Base-by-base conservation (phyloP, 176 grass and related monocot genomes). In the Cenchrus purpureus region DNA sequence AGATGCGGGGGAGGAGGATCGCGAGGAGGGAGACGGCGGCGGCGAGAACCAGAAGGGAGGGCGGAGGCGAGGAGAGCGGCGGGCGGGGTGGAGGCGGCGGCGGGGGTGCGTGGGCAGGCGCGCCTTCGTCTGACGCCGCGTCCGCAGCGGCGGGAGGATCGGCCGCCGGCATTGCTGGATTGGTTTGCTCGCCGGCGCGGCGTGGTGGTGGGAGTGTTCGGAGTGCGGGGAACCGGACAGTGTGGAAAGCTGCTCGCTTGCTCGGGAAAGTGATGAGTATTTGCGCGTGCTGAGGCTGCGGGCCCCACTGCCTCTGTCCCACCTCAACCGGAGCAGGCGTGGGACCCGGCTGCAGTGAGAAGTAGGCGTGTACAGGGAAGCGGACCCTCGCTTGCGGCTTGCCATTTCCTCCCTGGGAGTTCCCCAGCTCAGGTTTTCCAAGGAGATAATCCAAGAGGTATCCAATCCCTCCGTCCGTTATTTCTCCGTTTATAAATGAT, bases 21-120 rank as follows among this genome's bases (percentile, higher is more conserved):
- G 90, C 86, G 74, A 97, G 55, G 31, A 92, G 72, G 73, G 87
- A 86, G 80, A 94, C 88, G 73, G 65, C 81, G 55, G 86, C 79
- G 40, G 92, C 84, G 88, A 92, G 81, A 89, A 86, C 95, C 95
- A 94, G 90, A 97, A 97, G 5, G 92, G 80, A 97, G 68, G 14
- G 86, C 81, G 44, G 79, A 76, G 32, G 70, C 74, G 66, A 82
- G 69, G 77, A 22, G 32, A 79, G 19, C 13, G 77, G 59, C 13
- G 65, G 59, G 11, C 20, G 73, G 1, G 59, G 73, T 1, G 17
- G 74, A 1, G 56, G 51, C 7, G 59, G 65, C 1, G 75, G 73
- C 3, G 49, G 46, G 10, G 64, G 74, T 15, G 72, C 2, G 15
- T 4, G 46, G 25, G 46, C 15, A 56, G 79, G 12, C 12, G 51